phyloP scores from a whole-genome alignment of 2,329 filamentous ascomycete species.

The Phialophora chinensis region DNA sequence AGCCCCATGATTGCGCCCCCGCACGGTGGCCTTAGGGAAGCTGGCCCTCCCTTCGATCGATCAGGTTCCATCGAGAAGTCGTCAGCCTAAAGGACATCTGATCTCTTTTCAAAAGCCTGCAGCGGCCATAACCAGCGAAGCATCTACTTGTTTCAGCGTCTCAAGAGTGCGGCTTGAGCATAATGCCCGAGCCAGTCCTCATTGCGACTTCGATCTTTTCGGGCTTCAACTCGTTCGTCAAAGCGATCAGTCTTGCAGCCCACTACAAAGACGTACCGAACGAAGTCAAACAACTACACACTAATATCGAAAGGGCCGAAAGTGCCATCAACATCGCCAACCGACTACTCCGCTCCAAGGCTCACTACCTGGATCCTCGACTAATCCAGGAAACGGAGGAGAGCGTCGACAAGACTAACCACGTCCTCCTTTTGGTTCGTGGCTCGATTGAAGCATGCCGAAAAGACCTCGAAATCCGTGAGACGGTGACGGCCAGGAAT shows the following conservation, averaged over 20 bases:
- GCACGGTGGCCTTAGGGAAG: background rate
- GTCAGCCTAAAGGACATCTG: background rate
- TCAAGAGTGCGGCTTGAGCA: background rate
- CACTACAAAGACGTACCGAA: constrained; percentile 17
- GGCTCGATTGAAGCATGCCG: constrained; percentile 16
- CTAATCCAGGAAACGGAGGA: background rate
- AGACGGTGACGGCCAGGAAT: constrained; percentile 11
- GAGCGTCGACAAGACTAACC: constrained; percentile 6
- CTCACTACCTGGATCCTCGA: constrained; percentile 9
- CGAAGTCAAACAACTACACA: constrained; percentile 17
- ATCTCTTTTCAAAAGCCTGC: background rate
- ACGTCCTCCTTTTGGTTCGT: constrained; percentile 5
- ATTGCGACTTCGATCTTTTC: constrained; percentile 13
- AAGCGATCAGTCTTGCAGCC: constrained; percentile 12
- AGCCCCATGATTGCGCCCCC: background rate
- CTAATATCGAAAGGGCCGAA: constrained; percentile 13
- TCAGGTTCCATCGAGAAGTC: background rate
- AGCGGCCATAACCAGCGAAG: background rate
- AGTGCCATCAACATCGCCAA: constrained; percentile 10
- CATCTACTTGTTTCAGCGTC: background rate
- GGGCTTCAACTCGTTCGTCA: constrained; percentile 14
- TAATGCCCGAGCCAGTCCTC: constrained; percentile 8
- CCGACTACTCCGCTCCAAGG: constrained; percentile 11
- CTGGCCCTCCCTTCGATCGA: background rate
- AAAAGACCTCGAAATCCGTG: constrained; percentile 13